Evolutionary conservation across 768 basidiomycete species (phyloP).

Genomic region (Rhizopogon roseolus): DNA sequence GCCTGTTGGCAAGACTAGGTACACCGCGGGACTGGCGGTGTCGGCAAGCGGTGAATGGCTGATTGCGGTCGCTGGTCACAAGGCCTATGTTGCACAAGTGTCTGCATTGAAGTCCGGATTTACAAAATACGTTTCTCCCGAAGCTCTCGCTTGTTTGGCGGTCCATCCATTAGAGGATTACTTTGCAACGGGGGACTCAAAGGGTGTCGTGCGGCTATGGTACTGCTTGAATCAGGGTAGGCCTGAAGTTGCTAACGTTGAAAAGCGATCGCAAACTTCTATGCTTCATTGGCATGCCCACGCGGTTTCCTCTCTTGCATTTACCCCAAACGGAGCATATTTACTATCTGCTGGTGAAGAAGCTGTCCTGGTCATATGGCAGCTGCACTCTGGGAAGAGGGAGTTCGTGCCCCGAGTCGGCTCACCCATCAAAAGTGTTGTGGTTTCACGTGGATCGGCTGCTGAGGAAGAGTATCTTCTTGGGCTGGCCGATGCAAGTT

Average conservation of each 20-base stretch:
- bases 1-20: constrained; percentile 62
- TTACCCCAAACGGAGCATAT: constrained; percentile 89
- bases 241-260: constrained; percentile 52
- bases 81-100: constrained; percentile 68
- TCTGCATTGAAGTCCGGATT: constrained; percentile 59
- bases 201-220: constrained; percentile 86
- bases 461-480: constrained; percentile 84
- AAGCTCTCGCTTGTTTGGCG: constrained; percentile 76
- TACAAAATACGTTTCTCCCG: constrained; percentile 79
- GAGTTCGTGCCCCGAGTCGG: constrained; percentile 94
- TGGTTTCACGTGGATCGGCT: constrained; percentile 45
- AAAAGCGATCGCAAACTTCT: constrained; percentile 80
- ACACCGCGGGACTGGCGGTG: constrained; percentile 59
- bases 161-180: constrained; percentile 89
- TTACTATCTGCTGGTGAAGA: constrained; percentile 94
- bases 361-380: constrained; percentile 96
- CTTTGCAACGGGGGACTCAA: constrained; percentile 90
- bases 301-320: constrained; percentile 79
- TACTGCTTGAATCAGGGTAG: constrained; percentile 75
- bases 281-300: constrained; percentile 97
- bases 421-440: constrained; percentile 72
- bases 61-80: constrained; percentile 69
- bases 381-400: constrained; percentile 79
- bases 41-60: constrained; percentile 79
- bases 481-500: constrained; percentile 76